phyloP scores from a whole-genome alignment of 371 early-diverging fungal species.

The Rhizomucor miehei region DNA sequence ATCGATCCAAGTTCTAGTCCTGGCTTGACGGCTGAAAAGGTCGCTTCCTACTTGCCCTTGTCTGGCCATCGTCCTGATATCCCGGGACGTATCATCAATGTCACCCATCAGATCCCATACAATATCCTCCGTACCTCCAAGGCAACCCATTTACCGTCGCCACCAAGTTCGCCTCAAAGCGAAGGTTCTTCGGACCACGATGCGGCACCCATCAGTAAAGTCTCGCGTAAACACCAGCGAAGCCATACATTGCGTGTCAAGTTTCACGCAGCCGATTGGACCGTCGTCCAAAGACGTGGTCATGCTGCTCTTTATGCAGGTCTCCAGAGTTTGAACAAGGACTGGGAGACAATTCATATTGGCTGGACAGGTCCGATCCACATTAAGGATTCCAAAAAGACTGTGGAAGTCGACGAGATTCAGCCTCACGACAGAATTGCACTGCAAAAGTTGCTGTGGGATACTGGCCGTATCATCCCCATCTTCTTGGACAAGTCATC shows the following conservation, averaged over 20 bases:
- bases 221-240: slow-evolving; percentile 37
- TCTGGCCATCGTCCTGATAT: slow-evolving; percentile 34
- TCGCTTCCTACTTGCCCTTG: slow-evolving; percentile 39
- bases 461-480: slow-evolving; percentile 55
- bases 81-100: slow-evolving; percentile 55
- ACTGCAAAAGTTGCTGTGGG: slow-evolving; percentile 37
- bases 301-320: slow-evolving; percentile 74
- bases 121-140: slow-evolving; percentile 34
- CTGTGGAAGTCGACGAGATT: slow-evolving; percentile 8
- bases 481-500: slow-evolving; percentile 72
- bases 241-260: slow-evolving; percentile 32
- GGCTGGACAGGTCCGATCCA: slow-evolving; percentile 58
- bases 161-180: slow-evolving; percentile 7
- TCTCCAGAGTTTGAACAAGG: slow-evolving; percentile 42
- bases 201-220: slow-evolving; percentile 34
- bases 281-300: slow-evolving; percentile 43
- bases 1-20: not conserved
- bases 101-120: slow-evolving; percentile 64
- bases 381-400: slow-evolving; percentile 12
- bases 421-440: slow-evolving; percentile 16
- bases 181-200: slow-evolving; percentile 3
- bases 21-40: slow-evolving; percentile 42
- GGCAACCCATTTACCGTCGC: slow-evolving; percentile 3
- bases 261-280: slow-evolving; percentile 28
- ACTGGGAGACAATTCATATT: slow-evolving; percentile 54